Percentiles rank a stretch among this genome's conserved stretches.
phyloP scores from a whole-genome alignment of 352 stramenopile species.

The Globisporangium sylvaticum region DNA sequence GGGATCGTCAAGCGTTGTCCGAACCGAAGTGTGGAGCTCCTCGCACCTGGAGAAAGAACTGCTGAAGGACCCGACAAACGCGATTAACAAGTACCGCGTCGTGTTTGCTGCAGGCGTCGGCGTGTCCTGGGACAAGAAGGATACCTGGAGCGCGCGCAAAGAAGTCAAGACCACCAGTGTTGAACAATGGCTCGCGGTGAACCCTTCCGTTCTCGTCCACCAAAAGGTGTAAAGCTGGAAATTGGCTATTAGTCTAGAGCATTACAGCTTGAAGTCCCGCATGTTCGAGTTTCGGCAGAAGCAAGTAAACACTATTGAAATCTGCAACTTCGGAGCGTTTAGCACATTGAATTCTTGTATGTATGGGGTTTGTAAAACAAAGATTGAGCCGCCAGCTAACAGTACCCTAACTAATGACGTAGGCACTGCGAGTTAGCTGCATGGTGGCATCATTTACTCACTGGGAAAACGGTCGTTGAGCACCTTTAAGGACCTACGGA shows the following conservation, averaged over 20 bases:
- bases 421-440: too few species aligned
- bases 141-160: background rate
- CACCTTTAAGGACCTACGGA: too few species aligned
- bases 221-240: background rate
- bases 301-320: background rate
- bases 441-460: too few species aligned
- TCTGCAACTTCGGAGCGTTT: background rate
- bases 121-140: constrained; percentile 1
- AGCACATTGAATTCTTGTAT: background rate
- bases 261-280: too few species aligned
- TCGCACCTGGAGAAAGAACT: constrained; percentile 5
- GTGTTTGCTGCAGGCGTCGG: constrained; percentile 3
- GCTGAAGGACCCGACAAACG: constrained; percentile 3
- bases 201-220: background rate
- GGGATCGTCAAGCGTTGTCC: background rate
- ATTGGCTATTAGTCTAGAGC: too few species aligned
- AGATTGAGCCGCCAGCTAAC: background rate
- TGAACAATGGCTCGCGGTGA: background rate
- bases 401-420: too few species aligned
- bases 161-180: background rate
- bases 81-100: constrained; percentile 13
- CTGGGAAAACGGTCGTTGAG: too few species aligned
- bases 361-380: background rate
- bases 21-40: background rate
- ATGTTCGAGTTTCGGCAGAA: too few species aligned